Evolutionary conservation across 305 asterid species (phyloP).

Genomic region (Fraxinus latifolia): DNA sequence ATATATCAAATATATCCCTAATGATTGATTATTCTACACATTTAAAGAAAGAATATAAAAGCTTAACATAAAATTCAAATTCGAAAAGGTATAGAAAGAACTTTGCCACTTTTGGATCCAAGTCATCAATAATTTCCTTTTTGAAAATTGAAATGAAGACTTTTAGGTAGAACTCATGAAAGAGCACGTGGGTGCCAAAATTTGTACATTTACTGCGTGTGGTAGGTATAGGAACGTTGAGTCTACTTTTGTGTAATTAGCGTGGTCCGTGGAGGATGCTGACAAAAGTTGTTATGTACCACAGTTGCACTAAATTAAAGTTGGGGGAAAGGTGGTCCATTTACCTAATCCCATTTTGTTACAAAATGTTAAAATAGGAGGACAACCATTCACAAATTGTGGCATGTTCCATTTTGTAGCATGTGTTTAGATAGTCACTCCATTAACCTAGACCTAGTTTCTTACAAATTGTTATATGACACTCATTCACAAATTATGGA

Average conservation of each 20-base stretch:
- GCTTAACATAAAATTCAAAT: no score
- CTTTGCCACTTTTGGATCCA: neutral
- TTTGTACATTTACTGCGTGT: conserved; percentile 22
- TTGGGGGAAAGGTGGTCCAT: neutral
- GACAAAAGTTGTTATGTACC: conserved; percentile 14
- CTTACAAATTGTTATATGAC: neutral
- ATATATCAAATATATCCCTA: neutral
- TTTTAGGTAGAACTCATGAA: neutral
- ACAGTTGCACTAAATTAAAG: conserved; percentile 25
- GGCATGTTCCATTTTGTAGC: neutral
- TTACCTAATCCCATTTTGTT: neutral
- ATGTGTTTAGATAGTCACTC: no score
- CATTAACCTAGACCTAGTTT: neutral
- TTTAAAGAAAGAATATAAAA: no score
- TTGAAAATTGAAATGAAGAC: neutral
- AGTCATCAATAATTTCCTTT: conserved; percentile 16
- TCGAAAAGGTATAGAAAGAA: no score
- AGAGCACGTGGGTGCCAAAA: conserved; percentile 4
- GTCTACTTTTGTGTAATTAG: conserved; percentile 28
- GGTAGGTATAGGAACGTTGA: conserved; percentile 25
- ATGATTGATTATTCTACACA: neutral
- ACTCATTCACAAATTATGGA: neutral
- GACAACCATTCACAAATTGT: neutral
- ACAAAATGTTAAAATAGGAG: neutral
- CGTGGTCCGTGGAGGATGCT: conserved; percentile 29